Base-by-base conservation (phyloP, 148 eudicot species). In the Polygonum maritimum region DNA sequence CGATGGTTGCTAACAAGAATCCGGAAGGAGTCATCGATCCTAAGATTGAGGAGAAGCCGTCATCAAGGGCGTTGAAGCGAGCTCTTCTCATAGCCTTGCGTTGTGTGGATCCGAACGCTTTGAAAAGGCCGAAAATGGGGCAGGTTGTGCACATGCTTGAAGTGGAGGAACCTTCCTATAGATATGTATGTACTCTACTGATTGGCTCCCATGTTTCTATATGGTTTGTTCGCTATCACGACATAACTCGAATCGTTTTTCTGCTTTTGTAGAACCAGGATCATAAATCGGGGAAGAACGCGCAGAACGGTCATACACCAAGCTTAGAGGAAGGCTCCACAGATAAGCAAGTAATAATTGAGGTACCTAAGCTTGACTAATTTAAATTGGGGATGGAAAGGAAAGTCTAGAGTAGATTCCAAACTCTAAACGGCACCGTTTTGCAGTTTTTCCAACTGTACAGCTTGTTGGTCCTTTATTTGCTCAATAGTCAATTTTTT, bases 1-100 rank as follows among this genome's bases (percentile, higher is more conserved):
- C 60, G 76, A 87, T 87, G 90, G 92, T 88, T 40, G 76, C 88
- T 39, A 83, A 82, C 78, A 74, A 85, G 80, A 84, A 85, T 73
- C 81, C 92, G 2, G 92, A 88, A 77, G 92, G 90, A 62, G 86
- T 88, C 44, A 75, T 90, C 78, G 96, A 88, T 82, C 90, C 96
- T 15, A 90, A 88, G 80, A 58, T 90, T 26, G 79, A 86, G 1
- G 96, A 85, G 39, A 87, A 81, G 54, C 96, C 92, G 33, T 73
- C 83, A 58, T 82, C 87, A 45, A 87, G 87, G 48, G 83, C 85
- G 58, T 67, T 90, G 70, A 88, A 89, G 80, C 84, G 89, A 75
- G 79, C 82, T 70, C 77, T 90, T 78, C 75, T 88, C 21, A 86
- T 88, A 44, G 90, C 96, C 15, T 81, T 90, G 74, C 87, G 89